phyloP scores from a whole-genome alignment of 805 yeast genomes.

The Hanseniaspora clermontiae region DNA sequence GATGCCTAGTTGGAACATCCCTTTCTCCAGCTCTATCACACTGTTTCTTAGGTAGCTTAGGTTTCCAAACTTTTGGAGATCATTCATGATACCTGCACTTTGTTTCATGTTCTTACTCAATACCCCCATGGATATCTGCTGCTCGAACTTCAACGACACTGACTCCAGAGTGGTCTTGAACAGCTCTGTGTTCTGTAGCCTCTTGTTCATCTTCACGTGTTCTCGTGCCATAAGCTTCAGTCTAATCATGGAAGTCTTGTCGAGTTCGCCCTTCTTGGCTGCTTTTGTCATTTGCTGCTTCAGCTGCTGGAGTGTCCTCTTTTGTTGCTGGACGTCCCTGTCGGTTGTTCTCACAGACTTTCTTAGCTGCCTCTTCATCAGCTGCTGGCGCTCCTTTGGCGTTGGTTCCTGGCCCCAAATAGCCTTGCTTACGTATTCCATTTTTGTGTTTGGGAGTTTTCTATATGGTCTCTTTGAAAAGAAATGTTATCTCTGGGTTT shows the following conservation, averaged over 20 bases:
- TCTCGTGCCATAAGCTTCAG: conserved; percentile 77
- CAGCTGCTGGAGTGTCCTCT: conserved; percentile 54
- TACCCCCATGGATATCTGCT: conserved; percentile 76
- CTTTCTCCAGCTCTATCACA: conserved; percentile 76
- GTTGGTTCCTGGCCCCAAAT: conserved; percentile 79
- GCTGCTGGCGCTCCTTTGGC: conserved; percentile 73
- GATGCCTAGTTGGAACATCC: conserved; percentile 71
- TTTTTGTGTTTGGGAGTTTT: neutral
- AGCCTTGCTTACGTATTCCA: conserved; percentile 77
- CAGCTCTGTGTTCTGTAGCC: conserved; percentile 22
- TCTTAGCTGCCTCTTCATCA: conserved; percentile 65
- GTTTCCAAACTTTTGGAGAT: conserved; percentile 64
- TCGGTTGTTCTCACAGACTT: conserved; percentile 81
- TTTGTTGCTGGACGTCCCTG: conserved; percentile 57
- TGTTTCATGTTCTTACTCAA: conserved; percentile 69
- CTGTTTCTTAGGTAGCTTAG: conserved; percentile 71
- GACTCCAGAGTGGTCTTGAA: conserved; percentile 76
- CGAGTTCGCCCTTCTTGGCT: neutral
- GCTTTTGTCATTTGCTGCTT: conserved; percentile 25
- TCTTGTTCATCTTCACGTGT: conserved; percentile 57
- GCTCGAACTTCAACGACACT: conserved; percentile 78
- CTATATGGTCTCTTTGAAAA: too few species aligned
- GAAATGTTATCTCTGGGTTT: neutral
- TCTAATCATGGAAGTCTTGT: conserved; percentile 21
- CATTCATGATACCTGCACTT: conserved; percentile 74